Evolutionary conservation across 2,329 filamentous ascomycete genomes (phyloP).

Genomic region (Arthrinium phaeospermum): DNA sequence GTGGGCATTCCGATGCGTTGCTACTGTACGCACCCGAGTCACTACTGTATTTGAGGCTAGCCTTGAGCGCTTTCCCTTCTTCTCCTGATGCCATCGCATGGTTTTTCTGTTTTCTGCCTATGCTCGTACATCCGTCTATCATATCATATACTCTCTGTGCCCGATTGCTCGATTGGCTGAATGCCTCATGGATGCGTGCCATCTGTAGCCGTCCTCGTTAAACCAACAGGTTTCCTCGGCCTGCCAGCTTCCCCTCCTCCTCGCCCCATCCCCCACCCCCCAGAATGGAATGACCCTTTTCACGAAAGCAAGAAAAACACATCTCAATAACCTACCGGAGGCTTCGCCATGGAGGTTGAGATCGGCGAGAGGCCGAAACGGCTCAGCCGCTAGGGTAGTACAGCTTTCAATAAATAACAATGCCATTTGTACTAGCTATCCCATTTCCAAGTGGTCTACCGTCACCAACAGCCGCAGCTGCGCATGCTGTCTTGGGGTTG

Average conservation of each 20-base stretch:
- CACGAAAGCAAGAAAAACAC: not conserved
- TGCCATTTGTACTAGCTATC: not conserved
- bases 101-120: not conserved
- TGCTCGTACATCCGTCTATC: not conserved
- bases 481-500: not conserved
- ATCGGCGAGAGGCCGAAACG: not conserved
- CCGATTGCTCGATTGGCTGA: not conserved
- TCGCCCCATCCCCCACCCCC: no score
- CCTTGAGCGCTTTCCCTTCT: not conserved
- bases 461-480: not conserved
- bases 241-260: not conserved
- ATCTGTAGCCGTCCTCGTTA: not conserved
- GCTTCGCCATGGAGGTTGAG: not conserved
- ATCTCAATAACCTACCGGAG: not conserved
- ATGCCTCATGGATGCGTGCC: not conserved
- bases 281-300: not conserved
- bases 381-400: conserved; percentile 9
- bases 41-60: not conserved
- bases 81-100: not conserved
- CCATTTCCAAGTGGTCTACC: not conserved
- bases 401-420: conserved; percentile 2
- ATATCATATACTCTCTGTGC: not conserved
- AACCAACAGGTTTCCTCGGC: not conserved
- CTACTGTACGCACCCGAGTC: conserved; percentile 14
- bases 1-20: conserved; percentile 10